These are phyloP conservation scores for Pyricularia sp. DNA, from an alignment of 2,329 filamentous ascomycete genomes.

Conservation along the genomic window DNA sequence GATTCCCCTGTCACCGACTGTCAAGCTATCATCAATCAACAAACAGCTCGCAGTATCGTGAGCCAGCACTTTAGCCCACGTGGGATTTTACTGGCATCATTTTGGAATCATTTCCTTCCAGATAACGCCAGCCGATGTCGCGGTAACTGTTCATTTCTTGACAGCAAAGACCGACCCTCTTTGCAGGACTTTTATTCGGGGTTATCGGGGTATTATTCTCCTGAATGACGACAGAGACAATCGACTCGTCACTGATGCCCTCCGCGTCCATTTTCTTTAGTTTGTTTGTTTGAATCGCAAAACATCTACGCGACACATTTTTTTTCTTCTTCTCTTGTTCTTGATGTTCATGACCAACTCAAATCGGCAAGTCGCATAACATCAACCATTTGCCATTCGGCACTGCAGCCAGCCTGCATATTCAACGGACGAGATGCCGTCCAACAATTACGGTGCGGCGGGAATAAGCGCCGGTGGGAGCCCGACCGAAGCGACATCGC, in stretches of 20 bases:
- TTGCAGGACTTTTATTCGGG: neutral
- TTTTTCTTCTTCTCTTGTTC: neutral
- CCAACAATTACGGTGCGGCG: neutral
- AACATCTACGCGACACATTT: neutral
- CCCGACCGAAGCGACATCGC: neutral
- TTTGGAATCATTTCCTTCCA: neutral
- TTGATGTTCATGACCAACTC: neutral
- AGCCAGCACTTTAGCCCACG: too few species aligned
- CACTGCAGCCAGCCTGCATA: neutral
- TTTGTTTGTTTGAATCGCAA: neutral
- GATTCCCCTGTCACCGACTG: neutral
- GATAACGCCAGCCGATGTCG: neutral
- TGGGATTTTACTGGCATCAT: neutral
- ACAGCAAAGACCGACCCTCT: neutral
- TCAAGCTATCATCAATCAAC: neutral
- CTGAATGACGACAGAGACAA: neutral
- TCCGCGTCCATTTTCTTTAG: neutral
- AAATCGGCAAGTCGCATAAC: neutral
- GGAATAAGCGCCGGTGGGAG: too few species aligned
- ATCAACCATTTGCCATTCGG: neutral
- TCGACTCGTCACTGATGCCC: neutral
- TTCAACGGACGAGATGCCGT: neutral
- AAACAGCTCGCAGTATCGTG: too few species aligned
- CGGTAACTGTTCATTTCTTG: neutral
- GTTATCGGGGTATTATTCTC: neutral